These are phyloP conservation scores for Ceratocystis albifundus DNA, from an alignment of 2,329 filamentous ascomycete genomes.

Conservation along the genomic window DNA sequence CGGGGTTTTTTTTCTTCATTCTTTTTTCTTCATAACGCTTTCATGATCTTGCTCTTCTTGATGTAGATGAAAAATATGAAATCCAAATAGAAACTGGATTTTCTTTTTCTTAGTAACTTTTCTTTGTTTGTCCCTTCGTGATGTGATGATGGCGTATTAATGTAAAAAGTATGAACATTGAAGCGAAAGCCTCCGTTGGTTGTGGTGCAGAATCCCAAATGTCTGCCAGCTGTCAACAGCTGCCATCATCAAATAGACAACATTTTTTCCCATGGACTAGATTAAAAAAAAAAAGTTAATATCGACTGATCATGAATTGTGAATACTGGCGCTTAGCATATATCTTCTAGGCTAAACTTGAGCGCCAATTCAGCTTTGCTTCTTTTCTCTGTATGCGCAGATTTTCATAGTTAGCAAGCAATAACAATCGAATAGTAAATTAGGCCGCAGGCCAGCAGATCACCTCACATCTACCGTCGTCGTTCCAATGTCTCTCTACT, in stretches of 20 bases:
- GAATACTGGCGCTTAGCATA: no score
- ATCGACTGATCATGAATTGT: no score
- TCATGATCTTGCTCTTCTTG: no score
- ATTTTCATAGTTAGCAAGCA: neutral
- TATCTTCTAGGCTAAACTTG: neutral
- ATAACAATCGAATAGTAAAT: no score
- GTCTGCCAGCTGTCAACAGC: neutral
- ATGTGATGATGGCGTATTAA: no score
- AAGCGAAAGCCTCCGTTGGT: no score
- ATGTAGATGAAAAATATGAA: neutral
- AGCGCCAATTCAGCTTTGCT: no score
- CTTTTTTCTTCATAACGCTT: no score
- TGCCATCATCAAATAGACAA: neutral
- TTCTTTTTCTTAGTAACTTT: neutral
- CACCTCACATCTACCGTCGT: neutral
- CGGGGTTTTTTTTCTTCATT: no score
- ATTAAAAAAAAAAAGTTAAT: no score
- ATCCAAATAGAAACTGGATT: neutral
- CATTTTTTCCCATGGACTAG: neutral
- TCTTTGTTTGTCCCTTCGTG: neutral
- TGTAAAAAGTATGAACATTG: no score
- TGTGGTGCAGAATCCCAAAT: neutral
- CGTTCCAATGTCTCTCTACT: conserved; percentile 77
- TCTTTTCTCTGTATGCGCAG: neutral
- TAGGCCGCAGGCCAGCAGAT: no score